phyloP scores from a whole-genome alignment of 116 monocot genomes.

The Thalassia testudinum region DNA sequence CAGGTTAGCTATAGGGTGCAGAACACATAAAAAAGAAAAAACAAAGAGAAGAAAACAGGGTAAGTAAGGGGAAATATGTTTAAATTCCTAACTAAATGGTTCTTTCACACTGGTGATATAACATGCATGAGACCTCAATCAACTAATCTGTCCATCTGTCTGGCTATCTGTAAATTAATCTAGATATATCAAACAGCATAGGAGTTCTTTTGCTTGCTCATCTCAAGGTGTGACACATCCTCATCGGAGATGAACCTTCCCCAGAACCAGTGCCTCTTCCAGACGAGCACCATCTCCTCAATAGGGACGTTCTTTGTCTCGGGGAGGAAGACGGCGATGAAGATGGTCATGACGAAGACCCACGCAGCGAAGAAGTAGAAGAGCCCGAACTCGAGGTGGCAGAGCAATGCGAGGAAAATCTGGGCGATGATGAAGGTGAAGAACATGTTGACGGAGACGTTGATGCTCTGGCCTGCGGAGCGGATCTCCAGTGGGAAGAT shows the following conservation, averaged over 20 bases:
- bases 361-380: slow-evolving; percentile 12
- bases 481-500: slow-evolving; percentile 11
- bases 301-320: slow-evolving; percentile 12
- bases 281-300: slow-evolving; percentile 9
- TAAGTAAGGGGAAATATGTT: too few relatives aligned
- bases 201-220: too few relatives aligned
- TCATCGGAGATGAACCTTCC: neutral
- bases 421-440: slow-evolving; percentile 14
- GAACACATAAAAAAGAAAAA: too few relatives aligned
- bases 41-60: too few relatives aligned
- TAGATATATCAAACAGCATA: too few relatives aligned
- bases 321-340: slow-evolving; percentile 7
- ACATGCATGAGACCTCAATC: too few relatives aligned
- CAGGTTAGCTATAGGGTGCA: too few relatives aligned
- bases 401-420: slow-evolving; percentile 8
- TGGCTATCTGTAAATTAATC: too few relatives aligned
- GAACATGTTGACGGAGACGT: slow-evolving; percentile 7
- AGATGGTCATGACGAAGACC: slow-evolving; percentile 4
- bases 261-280: slow-evolving; percentile 14
- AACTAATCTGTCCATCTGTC: too few relatives aligned
- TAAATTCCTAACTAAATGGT: too few relatives aligned
- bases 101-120: too few relatives aligned
- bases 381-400: slow-evolving; percentile 2
- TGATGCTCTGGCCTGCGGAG: neutral
- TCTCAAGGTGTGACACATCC: too few relatives aligned